Conservation (phyloP, 2,329 filamentous ascomycete genomes). For the Bipolaris oryzae region DNA sequence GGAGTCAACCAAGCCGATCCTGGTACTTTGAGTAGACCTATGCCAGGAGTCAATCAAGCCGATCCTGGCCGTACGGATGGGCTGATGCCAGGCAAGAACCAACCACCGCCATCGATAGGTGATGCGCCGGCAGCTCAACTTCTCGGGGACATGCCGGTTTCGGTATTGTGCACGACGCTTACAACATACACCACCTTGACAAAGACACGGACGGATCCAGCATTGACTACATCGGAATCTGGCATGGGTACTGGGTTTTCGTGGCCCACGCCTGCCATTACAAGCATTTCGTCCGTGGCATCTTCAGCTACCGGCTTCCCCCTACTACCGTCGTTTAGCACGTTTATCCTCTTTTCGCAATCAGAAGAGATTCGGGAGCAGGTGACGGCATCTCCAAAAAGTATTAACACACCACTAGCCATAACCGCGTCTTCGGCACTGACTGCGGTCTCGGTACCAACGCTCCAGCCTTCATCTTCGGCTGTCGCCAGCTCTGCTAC, state of each 20-base stretch:
- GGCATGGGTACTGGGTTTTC: too few species aligned
- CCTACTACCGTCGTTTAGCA: slow-evolving; percentile 2
- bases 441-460: not conserved
- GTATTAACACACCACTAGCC: not conserved
- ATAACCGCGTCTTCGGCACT: not conserved
- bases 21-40: not conserved
- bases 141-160: not conserved
- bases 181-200: not conserved
- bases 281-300: not conserved
- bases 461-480: not conserved
- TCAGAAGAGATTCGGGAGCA: slow-evolving; percentile 10
- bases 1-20: slow-evolving; percentile 14
- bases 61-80: not conserved
- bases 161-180: not conserved
- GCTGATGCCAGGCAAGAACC: slow-evolving; percentile 17
- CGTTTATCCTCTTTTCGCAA: slow-evolving; percentile 9
- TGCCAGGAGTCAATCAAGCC: slow-evolving; percentile 17
- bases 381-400: not conserved
- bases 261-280: not conserved
- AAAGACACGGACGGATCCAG: not conserved
- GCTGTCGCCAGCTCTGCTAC: not conserved
- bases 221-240: not conserved
- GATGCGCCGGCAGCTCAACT: not conserved
- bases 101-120: slow-evolving; percentile 10
- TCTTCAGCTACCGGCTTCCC: not conserved